Conservation (phyloP, 1,139 yeast species). For the Blastobotrys ciferrii region DNA sequence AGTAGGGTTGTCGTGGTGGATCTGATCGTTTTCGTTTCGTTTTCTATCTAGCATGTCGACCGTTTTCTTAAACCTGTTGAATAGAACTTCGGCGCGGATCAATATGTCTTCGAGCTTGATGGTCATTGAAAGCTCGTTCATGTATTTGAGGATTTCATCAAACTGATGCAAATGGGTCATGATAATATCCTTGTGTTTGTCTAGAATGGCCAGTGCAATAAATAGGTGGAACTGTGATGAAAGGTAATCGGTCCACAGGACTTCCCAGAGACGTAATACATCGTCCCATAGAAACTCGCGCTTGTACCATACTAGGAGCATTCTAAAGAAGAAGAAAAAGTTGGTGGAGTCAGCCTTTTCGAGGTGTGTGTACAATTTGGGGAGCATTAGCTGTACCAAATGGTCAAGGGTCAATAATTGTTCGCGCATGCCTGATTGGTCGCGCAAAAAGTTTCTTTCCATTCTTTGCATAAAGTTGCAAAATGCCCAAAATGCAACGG, state of each 20-base stretch:
- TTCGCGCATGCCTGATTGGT: conserved; percentile 87
- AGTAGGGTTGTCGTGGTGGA: conserved; percentile 15
- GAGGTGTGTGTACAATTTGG: conserved; percentile 76
- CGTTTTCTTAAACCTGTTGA: conserved; percentile 74
- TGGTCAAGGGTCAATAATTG: conserved; percentile 84
- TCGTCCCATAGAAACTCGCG: conserved; percentile 85
- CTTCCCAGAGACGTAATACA: conserved; percentile 82
- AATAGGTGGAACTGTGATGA: conserved; percentile 85
- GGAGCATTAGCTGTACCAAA: conserved; percentile 83
- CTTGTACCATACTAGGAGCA: conserved; percentile 93
- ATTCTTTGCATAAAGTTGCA: conserved; percentile 85
- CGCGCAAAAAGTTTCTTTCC: conserved; percentile 91
- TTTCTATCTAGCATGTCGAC: conserved; percentile 72
- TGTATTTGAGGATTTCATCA: conserved; percentile 88
- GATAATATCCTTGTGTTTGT: conserved; percentile 79
- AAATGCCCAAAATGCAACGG: conserved; percentile 85
- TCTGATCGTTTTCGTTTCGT: conserved; percentile 35
- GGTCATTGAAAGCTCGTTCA: conserved; percentile 82
- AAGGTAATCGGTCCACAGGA: conserved; percentile 82
- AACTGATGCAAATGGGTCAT: conserved; percentile 69
- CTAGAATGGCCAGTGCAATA: conserved; percentile 81
- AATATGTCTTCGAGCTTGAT: conserved; percentile 72
- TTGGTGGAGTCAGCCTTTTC: conserved; percentile 86
- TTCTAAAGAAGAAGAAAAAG: conserved; percentile 88
- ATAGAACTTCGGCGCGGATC: conserved; percentile 77